Evolutionary conservation across 495 filamentous ascomycete genomes (phyloP).

Genomic region (Trypethelium eluteriae): DNA sequence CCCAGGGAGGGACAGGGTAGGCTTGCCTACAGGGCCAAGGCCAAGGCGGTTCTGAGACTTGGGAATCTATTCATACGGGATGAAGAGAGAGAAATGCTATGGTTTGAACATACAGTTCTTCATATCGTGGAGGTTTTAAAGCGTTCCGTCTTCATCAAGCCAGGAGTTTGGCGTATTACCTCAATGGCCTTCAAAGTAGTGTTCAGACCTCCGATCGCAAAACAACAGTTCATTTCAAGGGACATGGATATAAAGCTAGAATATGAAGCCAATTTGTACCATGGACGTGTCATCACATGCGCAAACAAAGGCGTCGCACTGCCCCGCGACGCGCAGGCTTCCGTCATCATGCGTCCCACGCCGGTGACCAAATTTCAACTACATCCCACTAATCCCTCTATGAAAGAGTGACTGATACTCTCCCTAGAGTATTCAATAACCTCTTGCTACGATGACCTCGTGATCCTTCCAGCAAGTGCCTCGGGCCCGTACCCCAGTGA

Average conservation of each 20-base stretch:
- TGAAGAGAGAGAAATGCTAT: neutral
- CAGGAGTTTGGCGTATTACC: conserved; percentile 3
- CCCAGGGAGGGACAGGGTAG: conserved; percentile 34
- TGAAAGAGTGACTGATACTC: neutral
- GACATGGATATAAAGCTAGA: conserved; percentile 30
- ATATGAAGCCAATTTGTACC: conserved; percentile 26
- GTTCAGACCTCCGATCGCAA: no score
- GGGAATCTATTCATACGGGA: neutral
- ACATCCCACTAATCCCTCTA: neutral
- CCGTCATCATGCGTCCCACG: conserved; percentile 1
- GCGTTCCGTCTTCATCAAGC: neutral
- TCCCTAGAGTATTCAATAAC: neutral
- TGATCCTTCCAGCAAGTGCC: neutral
- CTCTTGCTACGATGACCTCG: neutral
- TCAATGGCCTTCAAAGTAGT: no score
- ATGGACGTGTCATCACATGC: conserved; percentile 24
- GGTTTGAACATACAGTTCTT: neutral
- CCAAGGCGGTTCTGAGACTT: conserved; percentile 14
- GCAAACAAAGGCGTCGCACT: neutral
- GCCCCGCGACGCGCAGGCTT: neutral
- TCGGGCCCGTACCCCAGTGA: neutral
- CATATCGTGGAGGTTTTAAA: conserved; percentile 14
- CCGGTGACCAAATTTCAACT: neutral
- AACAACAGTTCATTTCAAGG: no score
- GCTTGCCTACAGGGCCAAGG: conserved; percentile 47